These are phyloP conservation scores for Gypsophila paniculata DNA, from an alignment of 179 eudicot species.

Conservation along the genomic window DNA sequence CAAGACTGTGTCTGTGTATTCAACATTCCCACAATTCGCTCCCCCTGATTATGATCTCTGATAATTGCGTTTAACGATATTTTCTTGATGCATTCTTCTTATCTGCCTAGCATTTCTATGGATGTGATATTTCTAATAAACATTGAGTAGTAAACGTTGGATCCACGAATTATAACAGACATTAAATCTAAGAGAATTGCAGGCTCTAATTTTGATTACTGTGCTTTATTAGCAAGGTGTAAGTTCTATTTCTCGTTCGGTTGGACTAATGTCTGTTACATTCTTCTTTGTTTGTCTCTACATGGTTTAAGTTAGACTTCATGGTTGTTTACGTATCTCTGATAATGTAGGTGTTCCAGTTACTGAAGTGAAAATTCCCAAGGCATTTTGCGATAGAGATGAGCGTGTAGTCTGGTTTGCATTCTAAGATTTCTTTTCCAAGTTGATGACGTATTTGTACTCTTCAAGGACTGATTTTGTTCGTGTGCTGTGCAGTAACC, in stretches of 20 bases:
- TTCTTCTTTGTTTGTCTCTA: not conserved
- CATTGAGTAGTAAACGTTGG: no score
- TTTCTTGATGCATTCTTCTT: no score
- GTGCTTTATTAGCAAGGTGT: no score
- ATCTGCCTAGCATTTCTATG: no score
- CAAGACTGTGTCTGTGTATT: not conserved
- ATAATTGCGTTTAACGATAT: no score
- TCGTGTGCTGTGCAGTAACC: slow-evolving; percentile 36
- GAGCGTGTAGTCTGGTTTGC: slow-evolving; percentile 60
- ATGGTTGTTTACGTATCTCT: slow-evolving; percentile 4
- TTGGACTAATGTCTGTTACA: not conserved
- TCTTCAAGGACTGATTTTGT: not conserved
- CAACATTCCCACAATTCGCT: no score
- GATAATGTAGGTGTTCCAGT: slow-evolving; percentile 30
- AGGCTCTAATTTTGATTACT: no score
- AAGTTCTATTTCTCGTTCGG: no score
- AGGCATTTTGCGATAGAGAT: slow-evolving; percentile 22
- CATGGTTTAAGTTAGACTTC: no score
- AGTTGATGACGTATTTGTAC: not conserved
- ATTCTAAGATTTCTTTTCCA: not conserved
- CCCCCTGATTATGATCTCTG: not conserved
- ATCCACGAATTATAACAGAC: no score
- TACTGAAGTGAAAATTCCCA: slow-evolving; percentile 34
- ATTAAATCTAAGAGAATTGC: no score
- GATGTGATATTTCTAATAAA: no score